A percentile compares a stretch with the other conserved stretches of the same genome.
These are phyloP conservation scores for Suillus occidentalis DNA, from an alignment of 768 basidiomycete species.

Conservation along the genomic window DNA sequence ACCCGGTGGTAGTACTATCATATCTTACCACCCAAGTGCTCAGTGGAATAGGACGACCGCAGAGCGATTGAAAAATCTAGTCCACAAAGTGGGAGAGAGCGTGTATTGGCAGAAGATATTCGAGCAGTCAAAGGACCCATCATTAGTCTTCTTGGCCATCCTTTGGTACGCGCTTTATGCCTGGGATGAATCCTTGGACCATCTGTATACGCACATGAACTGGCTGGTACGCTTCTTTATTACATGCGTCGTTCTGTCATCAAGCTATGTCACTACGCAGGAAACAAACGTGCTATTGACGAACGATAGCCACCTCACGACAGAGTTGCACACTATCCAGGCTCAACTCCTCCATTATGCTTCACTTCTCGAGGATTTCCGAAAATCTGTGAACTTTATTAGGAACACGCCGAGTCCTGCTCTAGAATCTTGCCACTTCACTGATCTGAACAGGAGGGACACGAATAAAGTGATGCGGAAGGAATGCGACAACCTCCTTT, in stretches of 20 bases:
- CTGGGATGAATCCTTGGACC: conserved; percentile 61
- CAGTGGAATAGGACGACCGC: conserved; percentile 28
- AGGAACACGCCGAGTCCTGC: conserved; percentile 48
- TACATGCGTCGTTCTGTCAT: neutral
- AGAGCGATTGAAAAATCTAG: conserved; percentile 26
- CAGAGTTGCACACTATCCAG: conserved; percentile 55
- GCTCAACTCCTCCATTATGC: conserved; percentile 59
- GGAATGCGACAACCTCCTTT: conserved; percentile 49
- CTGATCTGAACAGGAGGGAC: conserved; percentile 5
- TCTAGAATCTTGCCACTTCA: conserved; percentile 31
- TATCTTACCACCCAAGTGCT: conserved; percentile 36
- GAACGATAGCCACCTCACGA: conserved; percentile 43
- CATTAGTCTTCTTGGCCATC: conserved; percentile 38
- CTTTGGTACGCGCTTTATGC: conserved; percentile 63
- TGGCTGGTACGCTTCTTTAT: conserved; percentile 37
- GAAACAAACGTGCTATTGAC: conserved; percentile 42
- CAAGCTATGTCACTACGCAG: conserved; percentile 24
- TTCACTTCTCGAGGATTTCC: conserved; percentile 56
- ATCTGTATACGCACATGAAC: conserved; percentile 51
- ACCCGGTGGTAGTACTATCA: conserved; percentile 29
- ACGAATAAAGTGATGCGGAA: conserved; percentile 39
- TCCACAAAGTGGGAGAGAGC: conserved; percentile 33
- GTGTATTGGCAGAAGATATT: conserved; percentile 39
- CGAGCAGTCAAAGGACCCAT: conserved; percentile 30
- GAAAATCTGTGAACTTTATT: conserved; percentile 51